Evolutionary conservation across 2,329 filamentous ascomycete species (phyloP).

Genomic region (Exophiala phaeomuriformis): DNA sequence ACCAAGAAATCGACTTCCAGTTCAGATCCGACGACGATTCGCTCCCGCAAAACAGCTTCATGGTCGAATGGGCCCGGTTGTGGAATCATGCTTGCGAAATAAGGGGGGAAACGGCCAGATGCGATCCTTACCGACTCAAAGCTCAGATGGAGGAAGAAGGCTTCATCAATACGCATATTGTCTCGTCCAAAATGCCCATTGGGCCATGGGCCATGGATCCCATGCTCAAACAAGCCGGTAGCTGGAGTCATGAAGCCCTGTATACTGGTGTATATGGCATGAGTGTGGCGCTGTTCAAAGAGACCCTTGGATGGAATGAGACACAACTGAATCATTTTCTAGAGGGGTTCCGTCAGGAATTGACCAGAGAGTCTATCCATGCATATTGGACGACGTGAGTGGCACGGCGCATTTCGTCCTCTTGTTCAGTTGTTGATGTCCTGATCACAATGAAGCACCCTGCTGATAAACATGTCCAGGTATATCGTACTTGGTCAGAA

Average conservation of each 20-base stretch:
- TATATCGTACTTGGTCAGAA: background rate
- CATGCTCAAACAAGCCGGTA: conserved; percentile 26
- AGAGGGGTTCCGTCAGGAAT: conserved; percentile 17
- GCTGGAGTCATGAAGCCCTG: conserved; percentile 11
- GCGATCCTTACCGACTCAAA: conserved; percentile 6
- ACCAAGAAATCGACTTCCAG: conserved; percentile 32
- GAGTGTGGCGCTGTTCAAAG: conserved; percentile 23
- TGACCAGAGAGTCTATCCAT: conserved; percentile 9
- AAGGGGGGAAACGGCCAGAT: conserved; percentile 7
- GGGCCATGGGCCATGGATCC: conserved; percentile 31
- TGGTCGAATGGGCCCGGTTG: conserved; percentile 14
- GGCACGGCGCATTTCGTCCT: too few relatives aligned
- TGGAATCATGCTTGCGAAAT: conserved; percentile 14
- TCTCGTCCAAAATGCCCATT: conserved; percentile 23
- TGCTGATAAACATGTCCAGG: background rate
- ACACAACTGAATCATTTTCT: conserved; percentile 26
- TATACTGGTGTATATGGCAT: conserved; percentile 17
- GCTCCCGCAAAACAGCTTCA: conserved; percentile 8
- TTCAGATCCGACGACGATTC: conserved; percentile 11
- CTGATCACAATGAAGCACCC: too few relatives aligned
- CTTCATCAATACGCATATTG: conserved; percentile 25
- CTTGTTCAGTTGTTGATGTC: background rate
- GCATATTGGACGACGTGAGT: conserved; percentile 14
- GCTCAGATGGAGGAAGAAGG: conserved; percentile 27
- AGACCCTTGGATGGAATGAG: conserved; percentile 27